Evolutionary conservation across 2,329 filamentous ascomycete species (phyloP).

Genomic region (Chalara sp.): DNA sequence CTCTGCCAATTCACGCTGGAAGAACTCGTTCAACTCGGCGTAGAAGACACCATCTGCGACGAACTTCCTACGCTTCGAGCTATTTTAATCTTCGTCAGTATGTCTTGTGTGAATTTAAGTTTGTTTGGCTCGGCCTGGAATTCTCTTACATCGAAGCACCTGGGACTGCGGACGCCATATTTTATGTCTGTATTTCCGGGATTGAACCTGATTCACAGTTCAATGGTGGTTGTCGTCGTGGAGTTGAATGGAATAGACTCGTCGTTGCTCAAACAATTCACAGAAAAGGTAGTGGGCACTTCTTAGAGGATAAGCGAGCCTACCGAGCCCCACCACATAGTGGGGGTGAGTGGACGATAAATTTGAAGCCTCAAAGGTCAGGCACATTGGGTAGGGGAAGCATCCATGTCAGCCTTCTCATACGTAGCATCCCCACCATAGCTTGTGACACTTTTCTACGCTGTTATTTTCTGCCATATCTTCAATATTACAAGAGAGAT

Average conservation of each 20-base stretch:
- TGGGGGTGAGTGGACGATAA: too few relatives aligned
- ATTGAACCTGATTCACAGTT: conserved; percentile 23
- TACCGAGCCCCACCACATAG: too few relatives aligned
- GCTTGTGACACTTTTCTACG: too few relatives aligned
- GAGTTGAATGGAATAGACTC: conserved; percentile 4
- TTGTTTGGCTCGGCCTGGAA: not conserved
- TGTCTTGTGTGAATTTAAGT: not conserved
- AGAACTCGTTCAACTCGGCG: conserved; percentile 99
- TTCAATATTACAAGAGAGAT: too few relatives aligned
- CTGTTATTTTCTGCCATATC: too few relatives aligned
- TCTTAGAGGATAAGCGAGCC: too few relatives aligned
- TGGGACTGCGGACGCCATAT: conserved; percentile 31
- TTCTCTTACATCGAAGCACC: conserved; percentile 30
- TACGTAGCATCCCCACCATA: too few relatives aligned
- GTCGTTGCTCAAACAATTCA: too few relatives aligned
- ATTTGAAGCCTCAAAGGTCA: too few relatives aligned
- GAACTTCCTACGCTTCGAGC: conserved; percentile 92
- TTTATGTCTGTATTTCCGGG: conserved; percentile 13
- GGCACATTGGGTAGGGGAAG: too few relatives aligned
- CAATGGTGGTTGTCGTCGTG: conserved; percentile 22
- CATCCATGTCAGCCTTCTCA: too few relatives aligned
- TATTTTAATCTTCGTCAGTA: conserved; percentile 31
- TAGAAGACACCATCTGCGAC: conserved; percentile 99
- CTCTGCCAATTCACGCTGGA: conserved; percentile 99
- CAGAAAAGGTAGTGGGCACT: too few relatives aligned